A percentile compares a stretch with the other conserved stretches of the same genome.
Conservation (phyloP, 345 rosid species). For the Gossypium herbaceum region DNA sequence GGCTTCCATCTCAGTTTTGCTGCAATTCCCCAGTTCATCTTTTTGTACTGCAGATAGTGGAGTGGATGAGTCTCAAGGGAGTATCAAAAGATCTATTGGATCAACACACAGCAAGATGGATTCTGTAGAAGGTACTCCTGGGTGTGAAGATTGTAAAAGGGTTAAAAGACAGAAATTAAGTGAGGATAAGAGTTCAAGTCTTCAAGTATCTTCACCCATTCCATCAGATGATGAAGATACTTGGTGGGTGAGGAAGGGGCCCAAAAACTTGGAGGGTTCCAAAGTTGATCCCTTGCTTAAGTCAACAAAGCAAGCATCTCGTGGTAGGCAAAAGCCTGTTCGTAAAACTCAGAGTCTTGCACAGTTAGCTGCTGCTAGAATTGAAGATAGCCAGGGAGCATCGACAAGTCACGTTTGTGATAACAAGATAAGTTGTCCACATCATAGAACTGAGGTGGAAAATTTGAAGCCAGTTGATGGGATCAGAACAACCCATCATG, state of each 20-base stretch:
- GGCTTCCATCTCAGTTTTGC: slow-evolving; percentile 56
- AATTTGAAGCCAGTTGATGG: slow-evolving; percentile 50
- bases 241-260: slow-evolving; percentile 91
- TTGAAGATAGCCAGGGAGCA: slow-evolving; percentile 97
- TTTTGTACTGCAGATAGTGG: slow-evolving; percentile 39
- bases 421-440: slow-evolving; percentile 70
- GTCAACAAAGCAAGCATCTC: slow-evolving; percentile 62
- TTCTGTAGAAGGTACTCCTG: slow-evolving; percentile 54
- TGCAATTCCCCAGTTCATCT: slow-evolving; percentile 60
- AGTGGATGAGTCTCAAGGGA: slow-evolving; percentile 63
- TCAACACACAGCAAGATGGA: slow-evolving; percentile 42
- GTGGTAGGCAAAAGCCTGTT: slow-evolving; percentile 80
- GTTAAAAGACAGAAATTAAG: slow-evolving; percentile 56
- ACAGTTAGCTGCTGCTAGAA: slow-evolving; percentile 87
- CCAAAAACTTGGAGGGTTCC: slow-evolving; percentile 46
- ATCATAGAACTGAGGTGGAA: slow-evolving; percentile 74
- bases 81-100: slow-evolving; percentile 58
- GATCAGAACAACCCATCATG: slow-evolving; percentile 36
- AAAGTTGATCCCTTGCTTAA: slow-evolving; percentile 68
- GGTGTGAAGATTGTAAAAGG: slow-evolving; percentile 92
- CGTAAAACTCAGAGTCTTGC: slow-evolving; percentile 90
- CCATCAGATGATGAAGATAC: slow-evolving; percentile 81
- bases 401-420: slow-evolving; percentile 93
- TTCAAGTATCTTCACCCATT: slow-evolving; percentile 61
- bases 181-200: slow-evolving; percentile 62